phyloP scores from a whole-genome alignment of 2,329 filamentous ascomycete genomes.

The Leptodontidium sp. region DNA sequence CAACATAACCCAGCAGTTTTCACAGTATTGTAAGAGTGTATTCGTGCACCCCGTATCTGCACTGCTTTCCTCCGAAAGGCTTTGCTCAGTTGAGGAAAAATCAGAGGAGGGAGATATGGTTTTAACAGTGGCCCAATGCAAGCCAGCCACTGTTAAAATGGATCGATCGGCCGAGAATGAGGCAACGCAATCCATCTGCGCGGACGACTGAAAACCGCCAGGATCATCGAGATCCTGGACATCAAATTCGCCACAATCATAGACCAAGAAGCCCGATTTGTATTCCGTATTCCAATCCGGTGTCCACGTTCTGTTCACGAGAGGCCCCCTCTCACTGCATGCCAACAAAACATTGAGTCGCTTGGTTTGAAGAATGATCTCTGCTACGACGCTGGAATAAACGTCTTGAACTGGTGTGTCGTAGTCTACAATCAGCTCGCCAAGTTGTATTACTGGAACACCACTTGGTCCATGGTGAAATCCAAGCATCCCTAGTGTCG shows the following conservation, averaged over 20 bases:
- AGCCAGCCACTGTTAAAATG: neutral
- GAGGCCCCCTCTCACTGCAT: neutral
- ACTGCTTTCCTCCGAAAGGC: neutral
- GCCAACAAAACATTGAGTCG: constrained; percentile 19
- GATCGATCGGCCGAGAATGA: neutral
- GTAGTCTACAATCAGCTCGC: constrained; percentile 19
- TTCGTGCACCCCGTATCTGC: too few relatives aligned
- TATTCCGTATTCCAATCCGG: constrained; percentile 16
- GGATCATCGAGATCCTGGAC: neutral
- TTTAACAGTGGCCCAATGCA: neutral
- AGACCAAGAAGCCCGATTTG: neutral
- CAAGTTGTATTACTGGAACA: neutral
- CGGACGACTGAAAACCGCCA: neutral
- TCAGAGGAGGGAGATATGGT: neutral
- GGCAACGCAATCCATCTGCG: neutral
- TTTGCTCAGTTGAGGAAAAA: neutral
- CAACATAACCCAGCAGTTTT: neutral
- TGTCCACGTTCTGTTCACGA: constrained; percentile 4
- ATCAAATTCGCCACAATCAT: neutral
- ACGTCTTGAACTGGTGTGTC: constrained; percentile 17
- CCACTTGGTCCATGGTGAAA: neutral
- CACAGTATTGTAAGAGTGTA: neutral
- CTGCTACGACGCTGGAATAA: constrained; percentile 9
- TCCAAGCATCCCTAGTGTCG: constrained; percentile 1
- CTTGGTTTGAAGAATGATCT: constrained; percentile 1